Percentiles rank a stretch among this genome's conserved stretches.
phyloP scores from a whole-genome alignment of 805 yeast species.

The Lipomyces spencermartinsiae region DNA sequence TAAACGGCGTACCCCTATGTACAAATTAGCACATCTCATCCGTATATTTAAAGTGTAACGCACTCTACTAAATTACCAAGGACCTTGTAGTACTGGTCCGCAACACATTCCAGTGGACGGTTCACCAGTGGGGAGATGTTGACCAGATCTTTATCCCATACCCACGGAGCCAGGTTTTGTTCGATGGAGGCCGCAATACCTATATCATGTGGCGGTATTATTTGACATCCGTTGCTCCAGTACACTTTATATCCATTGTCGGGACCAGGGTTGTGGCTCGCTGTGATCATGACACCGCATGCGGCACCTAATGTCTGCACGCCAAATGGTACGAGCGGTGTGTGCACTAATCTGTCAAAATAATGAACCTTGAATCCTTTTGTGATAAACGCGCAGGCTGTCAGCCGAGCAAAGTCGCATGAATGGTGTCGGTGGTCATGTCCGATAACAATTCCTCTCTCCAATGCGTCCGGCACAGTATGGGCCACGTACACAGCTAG shows the following conservation, averaged over 20 bases:
- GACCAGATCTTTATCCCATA: conserved; percentile 50
- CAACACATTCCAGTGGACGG: conserved; percentile 29
- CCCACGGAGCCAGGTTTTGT: conserved; percentile 66
- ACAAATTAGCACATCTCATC: background rate
- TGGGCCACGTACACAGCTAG: conserved; percentile 47
- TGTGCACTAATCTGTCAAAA: conserved; percentile 57
- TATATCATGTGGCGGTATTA: conserved; percentile 87
- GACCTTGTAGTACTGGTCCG: conserved; percentile 23
- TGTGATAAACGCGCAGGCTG: conserved; percentile 74
- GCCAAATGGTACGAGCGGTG: conserved; percentile 92
- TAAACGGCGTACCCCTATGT: conserved; percentile 40
- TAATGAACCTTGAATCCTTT: conserved; percentile 72
- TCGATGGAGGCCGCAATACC: conserved; percentile 72
- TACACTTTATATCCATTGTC: conserved; percentile 96
- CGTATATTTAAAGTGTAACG: background rate
- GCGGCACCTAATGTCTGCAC: conserved; percentile 67
- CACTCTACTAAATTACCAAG: conserved; percentile 18
- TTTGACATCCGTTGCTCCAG: conserved; percentile 93
- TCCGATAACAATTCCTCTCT: conserved; percentile 72
- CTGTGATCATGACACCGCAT: conserved; percentile 92
- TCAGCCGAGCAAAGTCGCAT: conserved; percentile 73
- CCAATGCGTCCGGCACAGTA: conserved; percentile 43
- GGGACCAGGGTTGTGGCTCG: conserved; percentile 63
- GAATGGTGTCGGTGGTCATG: conserved; percentile 92
- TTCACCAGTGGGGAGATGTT: conserved; percentile 29